phyloP scores from a whole-genome alignment of 345 rosid species.

The Psidium friedrichsthalianum region DNA sequence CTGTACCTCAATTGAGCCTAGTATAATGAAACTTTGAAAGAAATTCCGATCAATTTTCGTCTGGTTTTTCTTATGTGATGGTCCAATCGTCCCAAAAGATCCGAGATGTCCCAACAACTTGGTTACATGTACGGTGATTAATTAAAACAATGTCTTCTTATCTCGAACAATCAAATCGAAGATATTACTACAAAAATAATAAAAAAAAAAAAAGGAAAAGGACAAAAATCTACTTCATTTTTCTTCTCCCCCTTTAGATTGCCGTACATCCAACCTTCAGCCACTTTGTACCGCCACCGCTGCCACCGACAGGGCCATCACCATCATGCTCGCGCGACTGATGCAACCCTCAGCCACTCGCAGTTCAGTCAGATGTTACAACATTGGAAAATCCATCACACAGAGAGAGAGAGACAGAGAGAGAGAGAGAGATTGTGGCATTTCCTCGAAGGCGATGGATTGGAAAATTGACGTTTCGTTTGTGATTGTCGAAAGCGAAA shows the following conservation, averaged over 20 bases:
- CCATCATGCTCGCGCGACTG: neutral
- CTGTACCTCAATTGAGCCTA: neutral
- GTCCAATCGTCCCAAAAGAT: neutral
- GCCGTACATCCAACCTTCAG: neutral
- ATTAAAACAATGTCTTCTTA: neutral
- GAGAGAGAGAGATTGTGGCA: neutral
- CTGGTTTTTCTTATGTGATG: neutral
- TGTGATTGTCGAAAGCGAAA: neutral
- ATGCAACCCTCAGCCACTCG: neutral
- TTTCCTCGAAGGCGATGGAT: neutral
- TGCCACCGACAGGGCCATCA: neutral
- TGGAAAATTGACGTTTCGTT: neutral
- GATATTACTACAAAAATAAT: neutral
- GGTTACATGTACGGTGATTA: neutral
- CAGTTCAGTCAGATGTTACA: neutral
- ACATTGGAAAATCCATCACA: neutral
- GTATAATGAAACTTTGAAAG: neutral
- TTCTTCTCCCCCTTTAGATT: neutral
- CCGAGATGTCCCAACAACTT: neutral
- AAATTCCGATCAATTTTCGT: neutral
- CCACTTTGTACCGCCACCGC: neutral
- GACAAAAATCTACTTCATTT: neutral
- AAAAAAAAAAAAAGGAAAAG: neutral
- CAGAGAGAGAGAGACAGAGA: neutral
- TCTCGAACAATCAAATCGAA: neutral